Percentiles rank a stretch among this genome's conserved stretches.
These are phyloP conservation scores for Coniochaeta sp. DNA, from an alignment of 2,329 filamentous ascomycete species.

Conservation along the genomic window DNA sequence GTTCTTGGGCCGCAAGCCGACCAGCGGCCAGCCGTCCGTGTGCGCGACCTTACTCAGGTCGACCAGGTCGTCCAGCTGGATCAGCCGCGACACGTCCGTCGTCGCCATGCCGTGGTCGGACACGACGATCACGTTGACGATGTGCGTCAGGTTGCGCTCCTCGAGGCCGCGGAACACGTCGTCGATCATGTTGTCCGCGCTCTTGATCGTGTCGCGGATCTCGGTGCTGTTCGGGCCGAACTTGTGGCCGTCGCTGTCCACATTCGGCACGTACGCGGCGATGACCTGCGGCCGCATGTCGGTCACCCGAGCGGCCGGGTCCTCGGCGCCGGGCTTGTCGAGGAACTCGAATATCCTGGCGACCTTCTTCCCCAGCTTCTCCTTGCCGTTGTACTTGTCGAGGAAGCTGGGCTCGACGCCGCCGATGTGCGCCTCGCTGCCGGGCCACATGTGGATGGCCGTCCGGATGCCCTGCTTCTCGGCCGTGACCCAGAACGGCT, in stretches of 20 bases:
- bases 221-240: constrained; percentile 95
- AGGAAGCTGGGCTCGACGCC: constrained; percentile 70
- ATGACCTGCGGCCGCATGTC: constrained; percentile 79
- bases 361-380: constrained; percentile 69
- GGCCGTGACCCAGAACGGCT: constrained; percentile 90
- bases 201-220: constrained; percentile 67
- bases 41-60: constrained; percentile 72
- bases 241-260: constrained; percentile 78
- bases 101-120: constrained; percentile 98
- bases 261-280: constrained; percentile 88
- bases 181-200: constrained; percentile 79
- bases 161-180: constrained; percentile 69
- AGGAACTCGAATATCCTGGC: constrained; percentile 73
- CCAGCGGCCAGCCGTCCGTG: constrained; percentile 89
- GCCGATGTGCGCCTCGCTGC: constrained; percentile 80
- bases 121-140: constrained; percentile 93
- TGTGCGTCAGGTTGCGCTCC: constrained; percentile 72
- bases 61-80: constrained; percentile 86
- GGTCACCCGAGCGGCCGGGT: constrained; percentile 37
- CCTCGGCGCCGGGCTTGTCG: constrained; percentile 70
- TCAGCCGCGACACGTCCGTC: constrained; percentile 69
- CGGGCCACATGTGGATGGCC: constrained; percentile 98
- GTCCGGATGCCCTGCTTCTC: constrained; percentile 72
- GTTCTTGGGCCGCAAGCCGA: constrained; percentile 76
- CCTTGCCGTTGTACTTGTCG: constrained; percentile 77